Conservation (phyloP, 2,329 filamentous ascomycete genomes). For the Paraphoma chrysanthemicola region DNA sequence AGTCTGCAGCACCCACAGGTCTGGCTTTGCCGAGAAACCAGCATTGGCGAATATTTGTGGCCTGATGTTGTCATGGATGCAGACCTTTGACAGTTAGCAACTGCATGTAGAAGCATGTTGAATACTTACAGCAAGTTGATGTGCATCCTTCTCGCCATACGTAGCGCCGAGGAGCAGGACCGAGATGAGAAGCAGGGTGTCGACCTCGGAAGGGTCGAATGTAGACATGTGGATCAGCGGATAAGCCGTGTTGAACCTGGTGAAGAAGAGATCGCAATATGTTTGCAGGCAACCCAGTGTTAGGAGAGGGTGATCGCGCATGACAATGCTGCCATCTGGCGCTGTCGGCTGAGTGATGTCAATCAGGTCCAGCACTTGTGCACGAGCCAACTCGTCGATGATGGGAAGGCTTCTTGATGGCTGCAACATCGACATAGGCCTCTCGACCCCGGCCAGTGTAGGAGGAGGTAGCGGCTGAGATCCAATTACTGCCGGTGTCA, state of each 20-base stretch:
- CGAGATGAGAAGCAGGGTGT: conserved; percentile 62
- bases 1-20: conserved; percentile 67
- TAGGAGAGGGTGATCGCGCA: conserved; percentile 60
- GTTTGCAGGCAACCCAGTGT: conserved; percentile 60
- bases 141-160: conserved; percentile 64
- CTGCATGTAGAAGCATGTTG: background rate
- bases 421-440: conserved; percentile 43
- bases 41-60: conserved; percentile 66
- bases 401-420: conserved; percentile 38
- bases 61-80: conserved; percentile 66
- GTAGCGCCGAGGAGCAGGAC: conserved; percentile 68
- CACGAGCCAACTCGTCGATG: conserved; percentile 52
- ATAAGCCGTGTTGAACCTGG: conserved; percentile 66
- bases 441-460: conserved; percentile 32
- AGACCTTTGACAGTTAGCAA: conserved; percentile 48
- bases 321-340: conserved; percentile 56
- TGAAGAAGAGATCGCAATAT: conserved; percentile 67
- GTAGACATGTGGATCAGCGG: conserved; percentile 66
- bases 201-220: conserved; percentile 59
- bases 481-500: background rate
- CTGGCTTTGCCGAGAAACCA: conserved; percentile 64
- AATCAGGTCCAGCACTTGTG: conserved; percentile 58
- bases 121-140: conserved; percentile 60
- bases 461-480: background rate
- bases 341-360: conserved; percentile 57